These are phyloP conservation scores for Kluyveromyces marxianus DNA, from an alignment of 1,139 yeast species.

Conservation along the genomic window DNA sequence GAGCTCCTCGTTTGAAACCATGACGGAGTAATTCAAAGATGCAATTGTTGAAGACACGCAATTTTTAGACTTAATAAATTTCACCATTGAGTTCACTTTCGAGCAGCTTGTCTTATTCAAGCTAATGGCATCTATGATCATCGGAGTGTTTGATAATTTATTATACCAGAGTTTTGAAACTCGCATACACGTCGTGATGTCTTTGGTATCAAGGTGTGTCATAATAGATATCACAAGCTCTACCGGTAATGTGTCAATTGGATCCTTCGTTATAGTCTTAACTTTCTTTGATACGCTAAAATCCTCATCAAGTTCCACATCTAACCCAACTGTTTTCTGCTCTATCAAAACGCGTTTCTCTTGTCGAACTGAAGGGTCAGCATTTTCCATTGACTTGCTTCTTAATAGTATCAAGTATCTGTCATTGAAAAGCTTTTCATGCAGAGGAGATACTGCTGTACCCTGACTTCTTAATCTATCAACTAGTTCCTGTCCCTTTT, in stretches of 20 bases:
- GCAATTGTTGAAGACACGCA: conserved; percentile 6
- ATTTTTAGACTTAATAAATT: background rate
- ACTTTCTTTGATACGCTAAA: background rate
- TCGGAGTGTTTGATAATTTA: conserved; percentile 15
- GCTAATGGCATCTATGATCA: conserved; percentile 15
- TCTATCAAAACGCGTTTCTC: background rate
- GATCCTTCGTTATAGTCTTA: conserved; percentile 7
- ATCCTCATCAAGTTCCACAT: background rate
- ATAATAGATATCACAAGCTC: conserved; percentile 21
- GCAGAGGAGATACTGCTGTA: background rate
- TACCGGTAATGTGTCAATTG: conserved; percentile 18
- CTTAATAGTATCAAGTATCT: background rate
- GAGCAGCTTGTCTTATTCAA: conserved; percentile 13
- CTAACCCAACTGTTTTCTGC: background rate
- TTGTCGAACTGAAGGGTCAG: background rate
- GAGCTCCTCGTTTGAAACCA: conserved; percentile 18
- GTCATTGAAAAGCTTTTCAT: background rate
- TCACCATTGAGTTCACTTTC: conserved; percentile 11
- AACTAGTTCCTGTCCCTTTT: conserved; percentile 9
- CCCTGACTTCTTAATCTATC: background rate
- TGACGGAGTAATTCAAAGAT: conserved; percentile 16
- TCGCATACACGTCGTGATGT: conserved; percentile 13
- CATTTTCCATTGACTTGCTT: background rate
- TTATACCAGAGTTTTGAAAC: conserved; percentile 21
- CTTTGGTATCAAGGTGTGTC: conserved; percentile 13